Percentiles rank a stretch among this genome's conserved stretches.
phyloP scores from a whole-genome alignment of 768 basidiomycete genomes.

The Clitopilus hobsonii region DNA sequence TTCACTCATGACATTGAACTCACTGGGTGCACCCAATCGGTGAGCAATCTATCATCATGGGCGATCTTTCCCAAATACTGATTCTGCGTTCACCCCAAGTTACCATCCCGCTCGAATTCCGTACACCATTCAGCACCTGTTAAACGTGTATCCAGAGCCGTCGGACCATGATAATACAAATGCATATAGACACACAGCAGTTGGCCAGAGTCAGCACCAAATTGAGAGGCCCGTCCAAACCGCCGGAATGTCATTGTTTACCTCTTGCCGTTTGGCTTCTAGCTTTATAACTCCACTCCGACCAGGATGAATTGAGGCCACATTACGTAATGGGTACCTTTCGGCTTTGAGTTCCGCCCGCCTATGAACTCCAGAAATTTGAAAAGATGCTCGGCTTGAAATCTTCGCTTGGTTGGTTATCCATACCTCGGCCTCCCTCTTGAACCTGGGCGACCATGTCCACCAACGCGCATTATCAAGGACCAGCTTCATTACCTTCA shows the following conservation, averaged over 20 bases:
- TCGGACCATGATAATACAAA: conserved; percentile 1
- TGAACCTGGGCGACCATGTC: conserved; percentile 21
- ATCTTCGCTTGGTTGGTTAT: not conserved
- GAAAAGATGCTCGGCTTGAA: not conserved
- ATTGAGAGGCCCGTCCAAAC: not conserved
- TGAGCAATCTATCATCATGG: not conserved
- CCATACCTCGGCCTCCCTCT: not conserved
- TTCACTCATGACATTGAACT: not conserved
- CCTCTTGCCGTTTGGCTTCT: not conserved
- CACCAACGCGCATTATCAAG: conserved; percentile 53
- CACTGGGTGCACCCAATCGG: not conserved
- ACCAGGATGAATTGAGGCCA: not conserved
- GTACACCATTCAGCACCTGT: not conserved
- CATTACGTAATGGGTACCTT: not conserved
- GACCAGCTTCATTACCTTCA: conserved; percentile 56
- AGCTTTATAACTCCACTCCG: not conserved
- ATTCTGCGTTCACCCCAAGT: not conserved
- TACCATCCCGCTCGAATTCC: not conserved
- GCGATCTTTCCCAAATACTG: not conserved
- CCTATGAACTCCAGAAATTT: not conserved
- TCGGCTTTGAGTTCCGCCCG: conserved; percentile 3
- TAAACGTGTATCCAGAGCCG: not conserved
- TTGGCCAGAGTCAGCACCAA: not conserved
- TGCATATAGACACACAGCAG: not conserved
- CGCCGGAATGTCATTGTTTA: not conserved